phyloP scores from a whole-genome alignment of 257 asterid species.

The Solanum chilense region DNA sequence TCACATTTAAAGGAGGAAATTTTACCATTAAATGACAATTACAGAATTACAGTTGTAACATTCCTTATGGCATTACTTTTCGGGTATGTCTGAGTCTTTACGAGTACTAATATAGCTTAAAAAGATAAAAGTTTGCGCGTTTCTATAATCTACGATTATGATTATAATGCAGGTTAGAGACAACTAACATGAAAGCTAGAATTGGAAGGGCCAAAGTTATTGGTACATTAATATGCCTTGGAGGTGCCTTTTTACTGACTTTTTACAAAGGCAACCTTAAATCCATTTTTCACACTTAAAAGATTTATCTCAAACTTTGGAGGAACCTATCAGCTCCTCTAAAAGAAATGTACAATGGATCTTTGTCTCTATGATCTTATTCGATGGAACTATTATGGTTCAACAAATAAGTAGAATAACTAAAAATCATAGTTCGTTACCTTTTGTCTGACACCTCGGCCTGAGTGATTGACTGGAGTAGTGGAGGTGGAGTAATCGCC shows the following conservation, averaged over 20 bases:
- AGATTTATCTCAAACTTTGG: not conserved
- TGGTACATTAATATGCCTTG: slow-evolving; percentile 53
- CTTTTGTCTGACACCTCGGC: too few species aligned
- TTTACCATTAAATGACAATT: too few species aligned
- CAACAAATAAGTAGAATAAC: too few species aligned
- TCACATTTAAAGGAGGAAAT: too few species aligned
- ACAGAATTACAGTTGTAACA: slow-evolving; percentile 20
- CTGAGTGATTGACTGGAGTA: too few species aligned
- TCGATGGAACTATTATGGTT: slow-evolving; percentile 32
- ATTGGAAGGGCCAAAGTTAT: slow-evolving; percentile 50
- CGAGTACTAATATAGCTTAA: not conserved
- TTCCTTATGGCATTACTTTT: slow-evolving; percentile 61
- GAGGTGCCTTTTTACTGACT: slow-evolving; percentile 42
- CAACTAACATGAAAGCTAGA: slow-evolving; percentile 18
- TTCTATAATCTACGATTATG: not conserved
- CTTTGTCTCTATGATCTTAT: slow-evolving; percentile 35
- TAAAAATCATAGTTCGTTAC: too few species aligned
- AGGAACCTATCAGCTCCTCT: not conserved
- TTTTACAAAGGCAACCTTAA: slow-evolving; percentile 46
- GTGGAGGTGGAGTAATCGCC: too few species aligned
- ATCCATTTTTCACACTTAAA: slow-evolving; percentile 18
- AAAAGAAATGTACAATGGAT: slow-evolving; percentile 29
- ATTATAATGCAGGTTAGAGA: slow-evolving; percentile 36
- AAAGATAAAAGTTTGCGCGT: not conserved
- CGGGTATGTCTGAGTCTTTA: slow-evolving; percentile 22